phyloP scores from a whole-genome alignment of 1,139 yeast genomes.

The Candida neerlandica region DNA sequence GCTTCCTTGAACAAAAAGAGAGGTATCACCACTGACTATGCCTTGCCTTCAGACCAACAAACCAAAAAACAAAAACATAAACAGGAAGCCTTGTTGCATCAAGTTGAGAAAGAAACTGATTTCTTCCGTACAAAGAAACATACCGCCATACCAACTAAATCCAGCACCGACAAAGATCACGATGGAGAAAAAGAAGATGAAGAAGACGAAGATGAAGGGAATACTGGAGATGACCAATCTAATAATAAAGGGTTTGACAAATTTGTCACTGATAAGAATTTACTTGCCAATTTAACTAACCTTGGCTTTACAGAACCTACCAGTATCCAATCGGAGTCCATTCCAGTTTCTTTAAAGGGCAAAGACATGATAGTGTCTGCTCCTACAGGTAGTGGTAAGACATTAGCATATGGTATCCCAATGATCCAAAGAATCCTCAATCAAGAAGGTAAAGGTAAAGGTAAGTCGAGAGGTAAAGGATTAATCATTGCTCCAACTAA shows the following conservation, averaged over 20 bases:
- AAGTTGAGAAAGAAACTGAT: slow-evolving; percentile 65
- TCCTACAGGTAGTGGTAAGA: slow-evolving; percentile 94
- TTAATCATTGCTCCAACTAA: slow-evolving; percentile 86
- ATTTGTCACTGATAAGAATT: slow-evolving; percentile 62
- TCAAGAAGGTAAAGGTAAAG: slow-evolving; percentile 47
- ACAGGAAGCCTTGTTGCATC: slow-evolving; percentile 39
- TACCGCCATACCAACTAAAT: slow-evolving; percentile 10
- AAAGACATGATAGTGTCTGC: slow-evolving; percentile 87
- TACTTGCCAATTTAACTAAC: slow-evolving; percentile 66
- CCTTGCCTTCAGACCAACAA: slow-evolving; percentile 34
- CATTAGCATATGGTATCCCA: slow-evolving; percentile 86
- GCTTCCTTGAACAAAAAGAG: slow-evolving; percentile 69
- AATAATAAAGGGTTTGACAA: slow-evolving; percentile 82
- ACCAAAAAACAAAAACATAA: slow-evolving; percentile 27
- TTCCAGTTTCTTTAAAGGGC: slow-evolving; percentile 65
- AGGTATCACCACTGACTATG: slow-evolving; percentile 44
- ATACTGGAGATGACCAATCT: slow-evolving; percentile 73
- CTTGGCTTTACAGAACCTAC: slow-evolving; percentile 85
- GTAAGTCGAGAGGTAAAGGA: slow-evolving; percentile 44
- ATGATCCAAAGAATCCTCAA: slow-evolving; percentile 52
- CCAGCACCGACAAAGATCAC: slow-evolving; percentile 22
- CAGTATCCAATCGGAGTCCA: slow-evolving; percentile 84
- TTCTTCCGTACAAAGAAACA: slow-evolving; percentile 65
- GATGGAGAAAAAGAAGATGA: slow-evolving; percentile 21
- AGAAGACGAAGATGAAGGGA: slow-evolving; percentile 24